phyloP scores from a whole-genome alignment of 1,139 yeast genomes.

The Meyerozyma carpophila region DNA sequence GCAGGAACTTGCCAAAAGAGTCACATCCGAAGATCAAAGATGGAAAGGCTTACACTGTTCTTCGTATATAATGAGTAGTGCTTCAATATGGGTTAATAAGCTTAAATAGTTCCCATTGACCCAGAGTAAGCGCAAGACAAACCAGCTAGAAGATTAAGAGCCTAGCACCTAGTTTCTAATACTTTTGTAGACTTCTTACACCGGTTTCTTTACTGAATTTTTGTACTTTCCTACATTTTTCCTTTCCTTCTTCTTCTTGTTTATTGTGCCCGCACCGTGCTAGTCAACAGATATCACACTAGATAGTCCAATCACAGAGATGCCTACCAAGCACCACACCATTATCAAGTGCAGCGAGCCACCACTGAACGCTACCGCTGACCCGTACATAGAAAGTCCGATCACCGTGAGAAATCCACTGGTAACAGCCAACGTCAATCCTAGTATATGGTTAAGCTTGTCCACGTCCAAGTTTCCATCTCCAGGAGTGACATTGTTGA shows the following conservation, averaged over 20 bases:
- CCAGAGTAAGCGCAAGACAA: too few species aligned
- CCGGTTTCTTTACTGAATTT: too few species aligned
- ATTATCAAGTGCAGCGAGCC: conserved; percentile 52
- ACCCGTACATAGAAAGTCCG: conserved; percentile 80
- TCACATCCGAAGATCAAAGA: too few species aligned
- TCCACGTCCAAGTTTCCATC: conserved; percentile 23
- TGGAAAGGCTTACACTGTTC: too few species aligned
- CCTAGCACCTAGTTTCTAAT: too few species aligned
- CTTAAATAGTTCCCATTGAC: too few species aligned
- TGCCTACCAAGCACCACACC: conserved; percentile 49
- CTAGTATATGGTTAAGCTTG: conserved; percentile 46
- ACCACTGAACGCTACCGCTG: conserved; percentile 62
- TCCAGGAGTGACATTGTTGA: conserved; percentile 17
- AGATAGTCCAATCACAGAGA: conserved; percentile 32
- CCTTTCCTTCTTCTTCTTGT: neutral
- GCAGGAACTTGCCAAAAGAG: too few species aligned
- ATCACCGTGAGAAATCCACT: conserved; percentile 81
- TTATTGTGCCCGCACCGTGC: neutral
- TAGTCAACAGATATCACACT: conserved; percentile 2
- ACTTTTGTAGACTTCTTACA: too few species aligned
- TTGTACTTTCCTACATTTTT: neutral
- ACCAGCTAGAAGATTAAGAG: too few species aligned
- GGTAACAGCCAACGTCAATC: conserved; percentile 64
- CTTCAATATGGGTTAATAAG: too few species aligned
- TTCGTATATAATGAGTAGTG: too few species aligned